These are phyloP conservation scores for Phoma sp. DNA, from an alignment of 2,329 filamentous ascomycete species.

Conservation along the genomic window DNA sequence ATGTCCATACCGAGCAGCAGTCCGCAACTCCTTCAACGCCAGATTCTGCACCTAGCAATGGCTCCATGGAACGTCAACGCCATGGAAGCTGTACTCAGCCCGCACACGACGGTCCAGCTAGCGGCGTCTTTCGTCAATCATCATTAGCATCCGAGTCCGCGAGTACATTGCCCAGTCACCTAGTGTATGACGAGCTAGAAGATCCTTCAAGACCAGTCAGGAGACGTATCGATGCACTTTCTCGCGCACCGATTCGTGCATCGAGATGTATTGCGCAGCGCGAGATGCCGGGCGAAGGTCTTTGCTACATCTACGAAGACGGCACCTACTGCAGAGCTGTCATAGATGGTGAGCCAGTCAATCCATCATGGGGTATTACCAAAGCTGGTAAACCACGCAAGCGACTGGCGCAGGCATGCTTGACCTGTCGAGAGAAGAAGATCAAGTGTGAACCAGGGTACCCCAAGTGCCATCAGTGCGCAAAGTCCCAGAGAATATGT, in stretches of 20 bases:
- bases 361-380: constrained; percentile 91
- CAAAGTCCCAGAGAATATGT: constrained; percentile 87
- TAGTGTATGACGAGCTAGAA: constrained; percentile 37
- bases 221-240: constrained; percentile 43
- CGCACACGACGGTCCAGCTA: constrained; percentile 28
- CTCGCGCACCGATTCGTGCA: constrained; percentile 40
- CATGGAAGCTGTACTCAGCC: constrained; percentile 32
- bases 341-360: constrained; percentile 85
- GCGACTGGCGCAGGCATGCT: constrained; percentile 86
- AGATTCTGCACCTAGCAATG: constrained; percentile 28
- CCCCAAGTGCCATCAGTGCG: constrained; percentile 87
- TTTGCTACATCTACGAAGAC: constrained; percentile 87
- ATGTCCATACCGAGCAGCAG: constrained; percentile 27
- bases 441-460: constrained; percentile 94
- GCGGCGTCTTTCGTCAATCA: constrained; percentile 29
- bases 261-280: constrained; percentile 48
- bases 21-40: constrained; percentile 33
- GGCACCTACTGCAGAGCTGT: constrained; percentile 80
- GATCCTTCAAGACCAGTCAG: constrained; percentile 39
- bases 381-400: constrained; percentile 95
- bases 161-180: constrained; percentile 21
- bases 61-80: constrained; percentile 31
- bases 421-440: constrained; percentile 95
- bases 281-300: constrained; percentile 76
- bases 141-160: constrained; percentile 36